Evolutionary conservation across 345 rosid species (phyloP).

Genomic region (Moricandia arvensis): DNA sequence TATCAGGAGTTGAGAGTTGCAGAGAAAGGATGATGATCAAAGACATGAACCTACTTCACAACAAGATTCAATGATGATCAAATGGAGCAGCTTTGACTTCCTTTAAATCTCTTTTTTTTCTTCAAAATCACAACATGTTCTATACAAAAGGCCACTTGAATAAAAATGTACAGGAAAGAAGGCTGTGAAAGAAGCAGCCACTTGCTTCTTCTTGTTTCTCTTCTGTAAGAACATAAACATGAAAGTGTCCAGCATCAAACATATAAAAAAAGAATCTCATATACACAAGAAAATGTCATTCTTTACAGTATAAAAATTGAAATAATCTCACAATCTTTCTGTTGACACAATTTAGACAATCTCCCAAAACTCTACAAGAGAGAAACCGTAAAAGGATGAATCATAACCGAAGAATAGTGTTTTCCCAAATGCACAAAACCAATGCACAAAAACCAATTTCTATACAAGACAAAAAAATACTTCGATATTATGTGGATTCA

Average conservation of each 20-base stretch:
- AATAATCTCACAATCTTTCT: constrained; percentile 49
- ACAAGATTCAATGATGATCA: constrained; percentile 32
- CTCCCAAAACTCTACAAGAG: constrained; percentile 37
- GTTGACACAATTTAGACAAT: constrained; percentile 31
- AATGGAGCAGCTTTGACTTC: constrained; percentile 52
- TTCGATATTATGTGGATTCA: constrained; percentile 9
- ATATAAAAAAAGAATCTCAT: constrained; percentile 12
- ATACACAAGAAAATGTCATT: constrained; percentile 19
- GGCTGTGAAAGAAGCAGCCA: constrained; percentile 37
- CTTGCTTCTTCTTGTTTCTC: constrained; percentile 33
- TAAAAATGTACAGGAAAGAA: constrained; percentile 32
- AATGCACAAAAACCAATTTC: constrained; percentile 9
- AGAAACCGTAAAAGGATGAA: constrained; percentile 20
- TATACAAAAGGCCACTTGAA: constrained; percentile 30
- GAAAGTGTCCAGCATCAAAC: constrained; percentile 22
- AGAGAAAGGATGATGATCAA: constrained; percentile 39
- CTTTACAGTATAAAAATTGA: constrained; percentile 36
- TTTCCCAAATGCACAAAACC: constrained; percentile 11
- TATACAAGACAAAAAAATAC: constrained; percentile 18
- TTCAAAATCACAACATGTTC: constrained; percentile 7
- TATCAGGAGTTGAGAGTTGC: constrained; percentile 46
- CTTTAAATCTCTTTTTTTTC: constrained; percentile 4
- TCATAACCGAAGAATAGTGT: constrained; percentile 42
- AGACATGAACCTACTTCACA: constrained; percentile 20
- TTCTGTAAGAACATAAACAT: constrained; percentile 38